Base-by-base conservation (phyloP, 441 rosid species). In the Adansonia madagascariensis region DNA sequence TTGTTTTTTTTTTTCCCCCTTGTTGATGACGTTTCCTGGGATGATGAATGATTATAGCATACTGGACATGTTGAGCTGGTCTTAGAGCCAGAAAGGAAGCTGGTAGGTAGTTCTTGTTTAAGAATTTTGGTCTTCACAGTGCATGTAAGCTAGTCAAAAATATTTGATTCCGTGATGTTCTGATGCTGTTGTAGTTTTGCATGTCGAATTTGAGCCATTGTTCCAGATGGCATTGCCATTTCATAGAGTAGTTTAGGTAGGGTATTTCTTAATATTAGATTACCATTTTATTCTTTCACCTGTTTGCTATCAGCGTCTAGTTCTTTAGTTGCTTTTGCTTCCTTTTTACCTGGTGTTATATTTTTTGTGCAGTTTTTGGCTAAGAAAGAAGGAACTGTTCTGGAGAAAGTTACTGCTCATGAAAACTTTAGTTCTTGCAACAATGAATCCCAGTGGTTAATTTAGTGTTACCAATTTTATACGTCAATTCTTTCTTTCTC, bases 361-460 rank as follows among this genome's bases (percentile, higher is more conserved):
- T 79, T 71, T 63, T 65, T 50, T 80, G 70, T 88, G 84, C 85
- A 95, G 98, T 88, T 94, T 18, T 88, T 97, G 89, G 97, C 98
- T 65, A 98, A 97, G 91, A 97, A 97, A 87, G 99, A 98, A 80
- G 98, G 98, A 49, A 81, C 91, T 60, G 74, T 73, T 69, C 75
- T 97, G 88, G 99, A 97, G 88, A 87, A 86, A 75, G 80, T 97
- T 47, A 88, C 91, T 56, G 99, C 98, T 80, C 89, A 92, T 75
- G 80, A 83, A 24, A 84, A 88, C 46, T 97, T 86, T 92, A 76
- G 90, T 93, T 80, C 90, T 97, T 82, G 98, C 97, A 75, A 97
- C 99, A 18, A 97, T 97, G 99, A 97, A 97, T 84, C 99, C 99
- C 80, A 98, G 99, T 83, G 98, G 99, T 85, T 35, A 35, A 35